Conservation (phyloP, 192 early-diverging fungal genomes). For the Pilobolus umbonatus region DNA sequence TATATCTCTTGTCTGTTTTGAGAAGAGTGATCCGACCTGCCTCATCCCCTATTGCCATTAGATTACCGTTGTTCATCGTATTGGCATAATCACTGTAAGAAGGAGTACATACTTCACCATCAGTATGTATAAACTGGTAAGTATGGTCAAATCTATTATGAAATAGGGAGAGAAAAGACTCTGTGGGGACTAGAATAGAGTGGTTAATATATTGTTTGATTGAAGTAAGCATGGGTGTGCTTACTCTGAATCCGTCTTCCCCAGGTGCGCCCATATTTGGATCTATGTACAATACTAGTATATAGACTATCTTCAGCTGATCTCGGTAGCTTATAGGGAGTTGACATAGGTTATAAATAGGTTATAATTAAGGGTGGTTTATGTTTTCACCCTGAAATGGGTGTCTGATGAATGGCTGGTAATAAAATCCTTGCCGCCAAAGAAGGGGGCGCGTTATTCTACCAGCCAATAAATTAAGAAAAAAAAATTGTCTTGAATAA, state of each 20-base stretch:
- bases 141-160: neutral
- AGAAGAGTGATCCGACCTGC: constrained; percentile 58
- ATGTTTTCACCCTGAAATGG: no score
- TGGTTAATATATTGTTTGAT: neutral
- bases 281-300: neutral
- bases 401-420: no score
- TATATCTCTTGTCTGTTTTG: constrained; percentile 46
- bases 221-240: neutral
- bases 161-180: neutral
- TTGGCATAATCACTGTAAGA: constrained; percentile 10
- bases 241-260: neutral
- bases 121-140: constrained; percentile 9
- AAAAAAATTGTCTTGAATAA: no score
- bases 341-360: neutral
- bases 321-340: neutral
- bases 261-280: neutral
- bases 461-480: no score
- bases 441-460: no score
- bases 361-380: neutral
- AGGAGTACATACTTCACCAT: constrained; percentile 7
- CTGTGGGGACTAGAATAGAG: neutral
- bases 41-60: constrained; percentile 66
- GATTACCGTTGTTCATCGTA: constrained; percentile 45
- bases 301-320: neutral
- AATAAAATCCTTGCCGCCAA: no score